Evolutionary conservation across 805 yeast species (phyloP), one percentile per base, ranked within the genome.

Genomic region (Metahyphopichia silvanorum): DNA sequence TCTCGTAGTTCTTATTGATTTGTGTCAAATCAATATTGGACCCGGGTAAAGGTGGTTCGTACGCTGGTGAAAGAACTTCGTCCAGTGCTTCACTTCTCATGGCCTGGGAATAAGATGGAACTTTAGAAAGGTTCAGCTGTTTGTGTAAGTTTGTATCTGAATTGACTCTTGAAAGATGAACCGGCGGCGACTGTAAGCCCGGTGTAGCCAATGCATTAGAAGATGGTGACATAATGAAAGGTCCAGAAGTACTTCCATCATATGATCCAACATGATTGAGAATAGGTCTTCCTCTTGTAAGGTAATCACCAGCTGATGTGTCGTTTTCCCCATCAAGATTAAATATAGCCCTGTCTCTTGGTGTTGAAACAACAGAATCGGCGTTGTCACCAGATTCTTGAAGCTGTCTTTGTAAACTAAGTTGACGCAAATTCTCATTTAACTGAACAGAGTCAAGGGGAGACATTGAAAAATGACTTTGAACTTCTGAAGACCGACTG

Each of bases 91-190:
- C 79, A 2, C 75, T 57, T 46, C 74, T 75, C 55, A 88, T 58
- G 0, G 98, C 97, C 20, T 84, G 80, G 6, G 71, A 73, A 57
- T 91, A 91, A 0, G 95, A 79, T 0, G 98, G 98, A 5, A 91
- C 96, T 30, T 77, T 64, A 14, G 83, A 78, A 42, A 86, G 33
- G 9, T 43, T 39, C 4, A 30, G 16, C n/a, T 54, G 29, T 20
- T 39, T 36, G 22, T 25, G 21, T 6, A 56, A 19, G 9, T 37
- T 37, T 11, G 38, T 39, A 21, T 60, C 71, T 1, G 87, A 79
- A 32, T 70, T 73, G 11, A 65, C 76, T 34, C 88, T 65, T 3
- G 88, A 78, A 29, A 80, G 53, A 47, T 80, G 79, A 8, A 60
- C 47, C 0, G 74, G 78, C 0, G 88, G 86, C 1, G 83, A 66